Conservation (phyloP, 164 flowering plant species). For the Pachysandra terminalis region DNA sequence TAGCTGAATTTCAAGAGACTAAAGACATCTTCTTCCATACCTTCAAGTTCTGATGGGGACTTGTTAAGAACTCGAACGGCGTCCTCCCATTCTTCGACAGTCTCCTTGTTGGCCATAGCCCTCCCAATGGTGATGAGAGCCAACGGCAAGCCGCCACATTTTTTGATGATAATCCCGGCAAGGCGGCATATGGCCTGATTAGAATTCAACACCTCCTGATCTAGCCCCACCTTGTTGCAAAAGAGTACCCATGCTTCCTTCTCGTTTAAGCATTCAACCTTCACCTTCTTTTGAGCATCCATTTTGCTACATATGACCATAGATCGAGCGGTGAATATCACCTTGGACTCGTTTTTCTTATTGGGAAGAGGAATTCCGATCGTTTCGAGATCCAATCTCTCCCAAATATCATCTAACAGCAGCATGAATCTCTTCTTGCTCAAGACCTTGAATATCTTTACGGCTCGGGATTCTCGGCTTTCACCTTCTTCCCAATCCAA, state of each 20-base stretch:
- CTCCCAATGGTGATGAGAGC: slow-evolving; percentile 32
- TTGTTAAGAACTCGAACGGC: slow-evolving; percentile 22
- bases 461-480: slow-evolving; percentile 5
- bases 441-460: slow-evolving; percentile 12
- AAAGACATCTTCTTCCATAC: slow-evolving; percentile 32
- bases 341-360: slow-evolving; percentile 22
- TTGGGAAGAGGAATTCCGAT: slow-evolving; percentile 30
- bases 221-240: slow-evolving; percentile 12
- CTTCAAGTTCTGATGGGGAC: slow-evolving; percentile 26
- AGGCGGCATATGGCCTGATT: slow-evolving; percentile 11
- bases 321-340: slow-evolving; percentile 27
- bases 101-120: slow-evolving; percentile 31
- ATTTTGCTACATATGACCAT: slow-evolving; percentile 22
- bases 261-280: slow-evolving; percentile 20
- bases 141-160: slow-evolving; percentile 35
- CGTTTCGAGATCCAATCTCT: slow-evolving; percentile 18
- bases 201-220: slow-evolving; percentile 9
- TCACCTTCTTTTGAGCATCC: slow-evolving; percentile 27
- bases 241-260: slow-evolving; percentile 29
- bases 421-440: slow-evolving; percentile 23
- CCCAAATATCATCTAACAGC: slow-evolving; percentile 36
- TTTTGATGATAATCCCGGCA: slow-evolving; percentile 21
- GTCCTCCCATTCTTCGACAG: slow-evolving; percentile 26
- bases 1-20: slow-evolving; percentile 29
- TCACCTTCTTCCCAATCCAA: slow-evolving; percentile 22